Evolutionary conservation across 2,329 filamentous ascomycete species (phyloP).

Genomic region (Fusarium nematophilum): DNA sequence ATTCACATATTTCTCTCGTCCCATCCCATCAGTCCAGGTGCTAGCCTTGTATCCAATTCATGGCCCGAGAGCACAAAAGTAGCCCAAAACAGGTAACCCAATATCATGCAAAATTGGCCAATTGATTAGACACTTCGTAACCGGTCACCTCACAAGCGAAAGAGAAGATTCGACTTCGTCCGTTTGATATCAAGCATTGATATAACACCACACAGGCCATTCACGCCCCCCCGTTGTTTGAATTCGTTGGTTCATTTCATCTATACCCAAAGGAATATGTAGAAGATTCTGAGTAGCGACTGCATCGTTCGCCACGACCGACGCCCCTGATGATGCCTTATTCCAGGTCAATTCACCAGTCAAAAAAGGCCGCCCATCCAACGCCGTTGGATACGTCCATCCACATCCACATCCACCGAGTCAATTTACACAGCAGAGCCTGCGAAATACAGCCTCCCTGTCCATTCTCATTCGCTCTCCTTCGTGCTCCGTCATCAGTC

Average conservation of each 20-base stretch:
- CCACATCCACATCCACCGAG: conserved; percentile 27
- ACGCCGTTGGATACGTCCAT: conserved; percentile 23
- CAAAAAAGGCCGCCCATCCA: conserved; percentile 30
- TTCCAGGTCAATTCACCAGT: conserved; percentile 13
- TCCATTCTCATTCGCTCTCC: conserved; percentile 33
- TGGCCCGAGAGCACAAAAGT: too few relatives aligned
- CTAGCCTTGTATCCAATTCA: too few relatives aligned
- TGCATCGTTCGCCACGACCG: conserved; percentile 27
- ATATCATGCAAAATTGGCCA: background rate
- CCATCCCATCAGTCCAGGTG: background rate
- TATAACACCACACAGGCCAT: background rate
- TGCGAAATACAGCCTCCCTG: conserved; percentile 29
- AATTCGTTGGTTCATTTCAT: conserved; percentile 50
- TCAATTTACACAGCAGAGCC: conserved; percentile 39
- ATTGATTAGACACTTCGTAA: background rate
- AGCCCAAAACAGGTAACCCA: too few relatives aligned
- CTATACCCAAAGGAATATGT: conserved; percentile 51
- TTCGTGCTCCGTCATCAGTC: conserved; percentile 41
- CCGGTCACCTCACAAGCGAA: too few relatives aligned
- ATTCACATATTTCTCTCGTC: conserved; percentile 30
- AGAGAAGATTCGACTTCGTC: too few relatives aligned
- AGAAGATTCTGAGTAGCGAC: conserved; percentile 47
- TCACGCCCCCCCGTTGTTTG: conserved; percentile 6
- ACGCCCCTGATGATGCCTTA: conserved; percentile 24
- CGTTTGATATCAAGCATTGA: too few relatives aligned